phyloP scores from a whole-genome alignment of 2,329 filamentous ascomycete species.

The Pseudodiploospora longispora region DNA sequence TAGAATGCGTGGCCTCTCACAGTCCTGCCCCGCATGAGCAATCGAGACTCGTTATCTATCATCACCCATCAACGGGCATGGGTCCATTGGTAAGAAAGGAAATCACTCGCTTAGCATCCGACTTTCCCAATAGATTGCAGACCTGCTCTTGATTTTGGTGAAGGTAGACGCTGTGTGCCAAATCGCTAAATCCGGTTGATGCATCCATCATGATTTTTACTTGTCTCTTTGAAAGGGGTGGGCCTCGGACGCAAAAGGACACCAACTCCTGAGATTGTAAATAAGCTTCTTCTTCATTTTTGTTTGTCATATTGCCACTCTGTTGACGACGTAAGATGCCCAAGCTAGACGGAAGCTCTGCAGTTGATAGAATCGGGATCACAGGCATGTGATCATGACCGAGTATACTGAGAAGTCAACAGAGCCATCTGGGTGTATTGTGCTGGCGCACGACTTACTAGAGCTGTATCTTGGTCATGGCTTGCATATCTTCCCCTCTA shows the following conservation, averaged over 20 bases:
- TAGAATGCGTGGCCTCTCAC: neutral
- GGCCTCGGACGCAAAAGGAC: conserved; percentile 19
- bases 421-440: neutral
- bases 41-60: too few relatives aligned
- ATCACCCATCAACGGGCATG: neutral
- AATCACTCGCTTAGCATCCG: conserved; percentile 20
- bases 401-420: conserved; percentile 21
- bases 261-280: conserved; percentile 9
- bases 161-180: conserved; percentile 16
- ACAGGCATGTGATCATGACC: conserved; percentile 27
- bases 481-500: conserved; percentile 20
- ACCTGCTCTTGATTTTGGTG: conserved; percentile 14
- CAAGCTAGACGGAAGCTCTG: conserved; percentile 29
- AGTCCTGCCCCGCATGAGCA: neutral
- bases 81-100: conserved; percentile 21
- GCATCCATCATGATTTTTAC: conserved; percentile 22
- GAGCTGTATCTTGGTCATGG: conserved; percentile 36
- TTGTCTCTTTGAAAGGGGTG: conserved; percentile 16
- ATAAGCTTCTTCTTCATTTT: neutral
- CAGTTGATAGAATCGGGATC: conserved; percentile 31
- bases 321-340: conserved; percentile 27
- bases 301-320: neutral
- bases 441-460: conserved; percentile 23
- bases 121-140: conserved; percentile 19
- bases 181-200: conserved; percentile 16